phyloP scores from a whole-genome alignment of 441 rosid genomes.

The Metrosideros polymorpha region DNA sequence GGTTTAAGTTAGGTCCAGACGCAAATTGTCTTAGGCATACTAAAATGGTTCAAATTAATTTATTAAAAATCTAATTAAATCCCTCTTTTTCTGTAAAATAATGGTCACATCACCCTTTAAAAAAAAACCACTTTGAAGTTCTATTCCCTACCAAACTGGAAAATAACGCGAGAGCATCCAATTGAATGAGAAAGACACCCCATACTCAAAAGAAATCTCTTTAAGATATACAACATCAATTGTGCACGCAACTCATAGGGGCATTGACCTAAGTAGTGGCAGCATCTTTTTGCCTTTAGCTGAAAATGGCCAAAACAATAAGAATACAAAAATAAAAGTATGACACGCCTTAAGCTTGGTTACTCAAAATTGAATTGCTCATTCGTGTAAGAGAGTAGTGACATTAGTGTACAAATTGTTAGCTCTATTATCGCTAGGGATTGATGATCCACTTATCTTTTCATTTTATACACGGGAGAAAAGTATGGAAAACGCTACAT shows the following conservation, averaged over 20 bases:
- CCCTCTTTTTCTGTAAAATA: neutral
- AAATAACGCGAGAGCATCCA: neutral
- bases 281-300: neutral
- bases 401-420: neutral
- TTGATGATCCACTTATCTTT: neutral
- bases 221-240: neutral
- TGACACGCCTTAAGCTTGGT: neutral
- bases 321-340: neutral
- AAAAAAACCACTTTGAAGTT: neutral
- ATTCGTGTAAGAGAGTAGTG: neutral
- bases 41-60: neutral
- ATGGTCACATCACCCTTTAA: neutral
- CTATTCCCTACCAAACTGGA: neutral
- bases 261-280: neutral
- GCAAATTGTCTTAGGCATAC: neutral
- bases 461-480: neutral
- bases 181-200: neutral
- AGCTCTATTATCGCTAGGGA: neutral
- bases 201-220: neutral
- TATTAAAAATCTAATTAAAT: neutral
- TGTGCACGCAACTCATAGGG: neutral
- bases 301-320: neutral
- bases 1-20: neutral
- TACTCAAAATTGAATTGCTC: neutral
- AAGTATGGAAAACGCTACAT: neutral